Percentiles rank a stretch among this genome's conserved stretches.
Evolutionary conservation across 2,329 filamentous ascomycete genomes (phyloP).

Genomic region (Aspergillus puulaauensis): DNA sequence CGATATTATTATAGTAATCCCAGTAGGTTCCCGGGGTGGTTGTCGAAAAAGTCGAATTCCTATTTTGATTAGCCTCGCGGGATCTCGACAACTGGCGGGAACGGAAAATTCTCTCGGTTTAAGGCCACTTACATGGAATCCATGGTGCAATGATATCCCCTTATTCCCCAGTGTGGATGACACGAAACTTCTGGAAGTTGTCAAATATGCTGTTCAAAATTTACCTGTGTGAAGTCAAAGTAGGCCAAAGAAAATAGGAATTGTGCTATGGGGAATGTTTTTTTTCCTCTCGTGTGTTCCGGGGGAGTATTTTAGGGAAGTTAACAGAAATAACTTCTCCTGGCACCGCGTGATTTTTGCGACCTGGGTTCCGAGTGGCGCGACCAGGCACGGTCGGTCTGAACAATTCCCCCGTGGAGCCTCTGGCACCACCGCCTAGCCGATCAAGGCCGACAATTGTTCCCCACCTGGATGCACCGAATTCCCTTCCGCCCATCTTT

Average conservation of each 20-base stretch:
- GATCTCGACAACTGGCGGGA: background rate
- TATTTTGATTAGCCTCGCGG: constrained; percentile 4
- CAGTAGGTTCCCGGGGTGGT: constrained; percentile 59
- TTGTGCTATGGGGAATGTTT: background rate
- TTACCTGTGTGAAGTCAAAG: background rate
- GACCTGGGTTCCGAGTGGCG: constrained; percentile 35
- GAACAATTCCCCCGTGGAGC: constrained; percentile 18
- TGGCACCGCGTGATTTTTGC: constrained; percentile 3
- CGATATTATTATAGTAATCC: constrained; percentile 65
- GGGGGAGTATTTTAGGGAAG: constrained; percentile 15
- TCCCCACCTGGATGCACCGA: constrained; percentile 4
- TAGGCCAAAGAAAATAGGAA: background rate
- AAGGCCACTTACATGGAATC: constrained; percentile 22
- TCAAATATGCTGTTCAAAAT: background rate
- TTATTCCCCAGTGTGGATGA: background rate
- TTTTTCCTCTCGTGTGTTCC: no score
- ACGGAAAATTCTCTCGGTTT: background rate
- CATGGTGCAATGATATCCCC: constrained; percentile 4
- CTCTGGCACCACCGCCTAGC: constrained; percentile 34
- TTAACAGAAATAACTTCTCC: background rate
- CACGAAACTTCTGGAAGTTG: background rate
- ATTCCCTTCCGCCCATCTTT: no score
- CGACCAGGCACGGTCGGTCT: constrained; percentile 19
- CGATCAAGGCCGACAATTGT: constrained; percentile 26
- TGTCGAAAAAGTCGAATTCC: constrained; percentile 49